Evolutionary conservation across 1,284 basidiomycete species (phyloP).

Genomic region (Kwoniella shivajii): DNA sequence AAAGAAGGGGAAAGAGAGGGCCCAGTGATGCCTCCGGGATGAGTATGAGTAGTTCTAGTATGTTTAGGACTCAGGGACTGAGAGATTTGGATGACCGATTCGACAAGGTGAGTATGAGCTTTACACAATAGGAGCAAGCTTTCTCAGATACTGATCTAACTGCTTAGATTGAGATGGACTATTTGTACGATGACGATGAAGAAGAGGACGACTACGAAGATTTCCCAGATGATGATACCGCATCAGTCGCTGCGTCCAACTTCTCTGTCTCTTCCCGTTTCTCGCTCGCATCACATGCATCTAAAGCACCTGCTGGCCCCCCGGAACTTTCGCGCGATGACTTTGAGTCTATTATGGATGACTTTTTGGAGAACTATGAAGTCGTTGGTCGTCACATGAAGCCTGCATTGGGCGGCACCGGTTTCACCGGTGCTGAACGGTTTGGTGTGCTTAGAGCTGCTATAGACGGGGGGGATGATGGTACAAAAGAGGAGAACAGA

Average conservation of each 20-base stretch:
- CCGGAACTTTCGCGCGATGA: constrained; percentile 81
- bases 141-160: background rate
- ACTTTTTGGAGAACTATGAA: constrained; percentile 92
- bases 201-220: constrained; percentile 57
- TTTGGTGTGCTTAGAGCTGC: constrained; percentile 74
- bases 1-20: constrained; percentile 67
- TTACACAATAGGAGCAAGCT: no score
- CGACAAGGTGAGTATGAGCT: constrained; percentile 68
- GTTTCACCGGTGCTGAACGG: constrained; percentile 73
- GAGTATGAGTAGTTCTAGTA: constrained; percentile 95
- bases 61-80: constrained; percentile 89
- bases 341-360: constrained; percentile 88
- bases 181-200: constrained; percentile 60
- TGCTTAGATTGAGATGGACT: constrained; percentile 70
- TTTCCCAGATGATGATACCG: constrained; percentile 54
- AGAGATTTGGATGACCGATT: constrained; percentile 90
- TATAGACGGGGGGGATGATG: constrained; percentile 65
- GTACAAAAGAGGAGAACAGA: constrained; percentile 63
- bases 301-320: constrained; percentile 54
- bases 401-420: constrained; percentile 63
- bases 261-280: constrained; percentile 33
- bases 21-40: constrained; percentile 82
- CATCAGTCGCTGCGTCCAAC: constrained; percentile 43
- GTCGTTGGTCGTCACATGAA: constrained; percentile 81
- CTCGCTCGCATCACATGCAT: constrained; percentile 37